phyloP scores from a whole-genome alignment of 2,329 filamentous ascomycete species.

The Alternaria sp. region DNA sequence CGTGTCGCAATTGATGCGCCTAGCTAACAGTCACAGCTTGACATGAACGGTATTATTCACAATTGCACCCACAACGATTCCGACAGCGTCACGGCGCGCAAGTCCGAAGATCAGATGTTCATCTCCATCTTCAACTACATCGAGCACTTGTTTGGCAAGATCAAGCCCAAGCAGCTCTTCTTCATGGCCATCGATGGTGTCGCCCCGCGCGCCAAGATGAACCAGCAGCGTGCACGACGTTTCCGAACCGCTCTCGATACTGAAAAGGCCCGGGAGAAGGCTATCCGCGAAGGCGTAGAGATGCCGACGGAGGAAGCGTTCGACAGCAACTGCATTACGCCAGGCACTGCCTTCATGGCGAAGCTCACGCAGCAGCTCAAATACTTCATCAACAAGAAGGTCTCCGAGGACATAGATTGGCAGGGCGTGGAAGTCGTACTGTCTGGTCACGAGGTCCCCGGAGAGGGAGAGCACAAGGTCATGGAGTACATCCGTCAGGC shows the following conservation, averaged over 20 bases:
- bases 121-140: constrained; percentile 99
- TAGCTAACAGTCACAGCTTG: constrained; percentile 61
- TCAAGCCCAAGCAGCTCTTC: constrained; percentile 97
- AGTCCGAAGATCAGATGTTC: constrained; percentile 99
- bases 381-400: constrained; percentile 99
- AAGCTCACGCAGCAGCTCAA: constrained; percentile 92
- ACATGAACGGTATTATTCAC: constrained; percentile 99
- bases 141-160: constrained; percentile 97
- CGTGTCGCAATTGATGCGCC: neutral
- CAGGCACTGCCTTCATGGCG: constrained; percentile 97
- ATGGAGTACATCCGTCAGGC: constrained; percentile 99
- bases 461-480: constrained; percentile 99
- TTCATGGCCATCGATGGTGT: constrained; percentile 99
- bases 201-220: constrained; percentile 98
- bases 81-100: constrained; percentile 87
- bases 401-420: constrained; percentile 96
- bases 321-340: constrained; percentile 99
- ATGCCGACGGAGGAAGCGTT: constrained; percentile 95
- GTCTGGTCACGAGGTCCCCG: constrained; percentile 96
- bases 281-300: constrained; percentile 84
- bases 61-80: constrained; percentile 99
- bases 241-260: constrained; percentile 93
- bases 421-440: constrained; percentile 95
- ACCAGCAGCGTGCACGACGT: constrained; percentile 93
- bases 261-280: constrained; percentile 90